Percentiles rank a stretch among this genome's conserved stretches.
phyloP scores from a whole-genome alignment of 2,329 filamentous ascomycete species.

The Calonectria pteridis region DNA sequence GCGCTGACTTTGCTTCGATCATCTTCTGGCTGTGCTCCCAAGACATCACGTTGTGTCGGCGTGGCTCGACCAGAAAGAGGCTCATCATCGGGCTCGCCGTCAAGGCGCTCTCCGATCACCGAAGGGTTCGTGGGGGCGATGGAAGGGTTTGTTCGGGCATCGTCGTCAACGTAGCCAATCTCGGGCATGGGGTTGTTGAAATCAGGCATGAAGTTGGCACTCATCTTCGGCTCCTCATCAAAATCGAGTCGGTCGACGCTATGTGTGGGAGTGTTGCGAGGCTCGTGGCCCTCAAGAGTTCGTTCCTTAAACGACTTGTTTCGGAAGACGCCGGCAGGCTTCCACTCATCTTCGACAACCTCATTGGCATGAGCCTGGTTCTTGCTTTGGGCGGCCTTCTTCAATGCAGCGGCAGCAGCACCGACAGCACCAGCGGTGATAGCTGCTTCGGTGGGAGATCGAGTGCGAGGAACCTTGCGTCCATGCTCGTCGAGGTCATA shows the following conservation, averaged over 20 bases:
- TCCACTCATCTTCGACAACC: conserved; percentile 54
- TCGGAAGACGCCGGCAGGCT: conserved; percentile 65
- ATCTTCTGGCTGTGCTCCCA: conserved; percentile 43
- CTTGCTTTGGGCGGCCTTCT: conserved; percentile 60
- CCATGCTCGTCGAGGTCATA: conserved; percentile 71
- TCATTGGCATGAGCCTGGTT: conserved; percentile 54
- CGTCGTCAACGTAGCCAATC: conserved; percentile 75
- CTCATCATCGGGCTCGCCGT: conserved; percentile 70
- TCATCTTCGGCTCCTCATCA: conserved; percentile 69
- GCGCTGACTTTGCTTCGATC: conserved; percentile 51
- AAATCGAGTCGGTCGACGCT: conserved; percentile 70
- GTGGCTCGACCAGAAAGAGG: conserved; percentile 70
- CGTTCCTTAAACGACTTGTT: conserved; percentile 77
- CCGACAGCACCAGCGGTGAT: conserved; percentile 69
- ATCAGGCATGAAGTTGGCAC: conserved; percentile 77
- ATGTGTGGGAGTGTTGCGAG: conserved; percentile 68
- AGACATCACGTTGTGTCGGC: conserved; percentile 53
- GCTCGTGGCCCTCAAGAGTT: conserved; percentile 67
- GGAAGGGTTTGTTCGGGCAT: conserved; percentile 88
- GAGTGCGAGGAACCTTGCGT: conserved; percentile 62
- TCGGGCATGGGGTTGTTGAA: conserved; percentile 80
- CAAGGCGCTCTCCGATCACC: conserved; percentile 80
- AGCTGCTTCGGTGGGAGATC: conserved; percentile 67
- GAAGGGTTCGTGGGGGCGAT: conserved; percentile 16
- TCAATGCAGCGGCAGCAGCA: conserved; percentile 64